Evolutionary conservation across 2,329 filamentous ascomycete genomes (phyloP), one percentile per base, ranked within the genome.

Genomic region (Fusarium albosuccineum): DNA sequence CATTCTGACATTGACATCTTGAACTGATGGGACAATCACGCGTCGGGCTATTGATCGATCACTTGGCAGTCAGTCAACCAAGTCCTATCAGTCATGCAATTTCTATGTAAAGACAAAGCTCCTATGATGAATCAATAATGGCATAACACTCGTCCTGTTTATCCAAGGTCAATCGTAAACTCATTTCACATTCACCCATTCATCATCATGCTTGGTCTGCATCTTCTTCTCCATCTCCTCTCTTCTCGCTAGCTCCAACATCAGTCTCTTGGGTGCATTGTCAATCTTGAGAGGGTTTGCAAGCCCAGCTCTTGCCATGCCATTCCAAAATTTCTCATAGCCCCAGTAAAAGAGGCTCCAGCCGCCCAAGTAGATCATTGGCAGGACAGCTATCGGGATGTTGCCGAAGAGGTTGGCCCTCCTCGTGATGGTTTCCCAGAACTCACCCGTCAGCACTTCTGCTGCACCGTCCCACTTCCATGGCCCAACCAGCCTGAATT

Each of bases 341-440:
- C 11, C 16, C 40, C 49, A 58, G 27, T 58, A 58, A 27, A 45
- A 58, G 33, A 58, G 29, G 17, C 49, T 58, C 30, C 49, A 45
- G 6, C 40, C 36, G 13, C 56, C 56, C 16, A 58, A 30, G 33
- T 58, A 58, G 9, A 58, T 37, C 39, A 58, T 53, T 4, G 56
- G 56, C 6, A 58, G 16, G 13, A 58, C 56, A 8, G 49, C 48
- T 10, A 58, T 46, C 8, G 56, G 34, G 17, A 53, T 16, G 39
- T 53, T 39, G 16, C 57, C 57, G 27, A 59, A 59, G 2, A 59
- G 8, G 27, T 46, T 46, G 27, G 33, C 41, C 13, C 57, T 36
- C 17, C 57, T 53, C 17, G 57, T 34, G 6, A 66, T 65, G 2
- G 61, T 66, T 16, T 66, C 56, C 63, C 63, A 65, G 1, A 55